These are phyloP conservation scores for Diaporthe longicolla DNA, from an alignment of 2,329 filamentous ascomycete species.

Conservation along the genomic window DNA sequence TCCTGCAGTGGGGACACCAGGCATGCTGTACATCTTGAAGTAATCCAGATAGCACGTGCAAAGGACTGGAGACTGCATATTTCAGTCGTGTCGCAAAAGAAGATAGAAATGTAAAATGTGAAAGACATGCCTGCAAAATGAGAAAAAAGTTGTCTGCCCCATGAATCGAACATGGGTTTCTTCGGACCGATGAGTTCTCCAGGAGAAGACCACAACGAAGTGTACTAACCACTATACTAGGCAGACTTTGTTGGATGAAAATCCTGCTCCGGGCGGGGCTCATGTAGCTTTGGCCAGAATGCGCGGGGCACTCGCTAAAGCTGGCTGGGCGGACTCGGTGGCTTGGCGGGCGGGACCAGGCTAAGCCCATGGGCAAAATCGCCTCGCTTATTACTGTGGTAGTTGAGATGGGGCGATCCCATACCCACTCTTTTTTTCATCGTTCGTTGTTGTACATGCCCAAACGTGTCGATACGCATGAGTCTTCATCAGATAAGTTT, in stretches of 20 bases:
- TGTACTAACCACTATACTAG: constrained; percentile 36
- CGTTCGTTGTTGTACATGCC: neutral
- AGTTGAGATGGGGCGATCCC: too few species aligned
- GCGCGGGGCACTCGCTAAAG: neutral
- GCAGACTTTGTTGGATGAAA: neutral
- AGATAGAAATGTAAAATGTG: neutral
- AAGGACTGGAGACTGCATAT: neutral
- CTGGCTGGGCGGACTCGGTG: too few species aligned
- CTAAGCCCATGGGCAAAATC: neutral
- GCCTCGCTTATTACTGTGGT: neutral
- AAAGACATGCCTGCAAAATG: neutral
- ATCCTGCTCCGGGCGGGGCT: rapidly evolving
- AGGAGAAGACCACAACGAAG: constrained; percentile 33
- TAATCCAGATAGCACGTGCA: neutral
- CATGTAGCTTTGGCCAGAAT: neutral
- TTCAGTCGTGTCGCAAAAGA: neutral
- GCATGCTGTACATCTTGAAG: neutral
- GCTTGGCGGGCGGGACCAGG: neutral
- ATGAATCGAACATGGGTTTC: constrained; percentile 37
- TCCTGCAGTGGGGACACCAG: neutral
- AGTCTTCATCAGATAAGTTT: neutral
- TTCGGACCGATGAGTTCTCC: constrained; percentile 28
- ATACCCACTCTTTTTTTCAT: neutral
- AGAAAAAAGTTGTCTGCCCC: constrained; percentile 14
- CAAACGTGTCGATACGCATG: neutral